Evolutionary conservation across 2,329 filamentous ascomycete species (phyloP), one percentile per base, ranked within the genome.

Genomic region (Aaosphaeria arxii): DNA sequence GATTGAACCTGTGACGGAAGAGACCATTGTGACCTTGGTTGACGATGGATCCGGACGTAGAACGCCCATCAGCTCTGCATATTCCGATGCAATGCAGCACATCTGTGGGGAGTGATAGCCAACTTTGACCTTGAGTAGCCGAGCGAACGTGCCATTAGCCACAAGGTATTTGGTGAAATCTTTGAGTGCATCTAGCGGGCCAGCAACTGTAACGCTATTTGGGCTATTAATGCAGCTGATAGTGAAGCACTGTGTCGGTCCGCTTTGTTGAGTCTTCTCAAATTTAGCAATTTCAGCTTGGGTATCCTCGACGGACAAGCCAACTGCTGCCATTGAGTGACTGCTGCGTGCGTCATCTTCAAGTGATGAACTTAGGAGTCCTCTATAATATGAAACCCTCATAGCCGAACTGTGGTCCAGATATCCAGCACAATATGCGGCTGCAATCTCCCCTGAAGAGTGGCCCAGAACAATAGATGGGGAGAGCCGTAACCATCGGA

Each of bases 181-280:
- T 0, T 63, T 48, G 7, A 75, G 63, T 5, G 63, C 66, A 49
- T 66, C 61, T 0, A 43, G 42, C 30, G 47, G 67, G 7, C 54
- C 54, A 4, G 54, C 50, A 2, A 56, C 9, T 5, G 54, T 56
- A 5, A 51, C 35, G 38, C 47, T 54, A 1, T 35, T 7, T 7
- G 43, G 40, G 13, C 49, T 46, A 42, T 56, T 56, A 38, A 56
- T 51, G 31, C 53, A 57, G 11, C 17, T 31, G 29, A 31, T 29
- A 42, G 24, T 31, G 29, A 41, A 9, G 33, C 35, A 6, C 30
- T 33, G 13, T 7, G n/a, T 7, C n/a, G 32, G 32, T 11, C 6
- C 29, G 28, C 4, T 7, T 39, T 7, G n/a, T 6, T 11, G 7
- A 9, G n/a, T n/a, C 39, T 33, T 4, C 17, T n/a, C 9, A 41